A percentile compares a stretch with the other conserved stretches of the same genome.
Conservation (phyloP, 2,329 filamentous ascomycete species). For the Fusarium foetens region DNA sequence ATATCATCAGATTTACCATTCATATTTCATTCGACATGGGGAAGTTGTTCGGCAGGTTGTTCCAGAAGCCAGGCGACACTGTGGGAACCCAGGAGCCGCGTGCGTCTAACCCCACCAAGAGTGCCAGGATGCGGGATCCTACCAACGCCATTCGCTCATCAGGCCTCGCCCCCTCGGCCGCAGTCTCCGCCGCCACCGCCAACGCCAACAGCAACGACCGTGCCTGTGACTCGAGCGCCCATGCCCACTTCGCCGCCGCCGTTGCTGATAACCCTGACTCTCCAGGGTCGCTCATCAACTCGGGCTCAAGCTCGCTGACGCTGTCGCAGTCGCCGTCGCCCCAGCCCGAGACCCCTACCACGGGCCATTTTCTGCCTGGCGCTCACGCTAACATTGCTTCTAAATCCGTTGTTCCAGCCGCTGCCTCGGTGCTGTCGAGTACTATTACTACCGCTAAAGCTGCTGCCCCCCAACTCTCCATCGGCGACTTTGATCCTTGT, state of each 20-base stretch:
- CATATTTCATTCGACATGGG: conserved; percentile 5
- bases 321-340: conserved; percentile 52
- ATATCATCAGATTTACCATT: conserved; percentile 1
- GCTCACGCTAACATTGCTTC: conserved; percentile 44
- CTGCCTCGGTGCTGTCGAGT: conserved; percentile 39
- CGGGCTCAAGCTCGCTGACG: conserved; percentile 49
- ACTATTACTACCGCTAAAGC: conserved; percentile 40
- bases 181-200: conserved; percentile 42
- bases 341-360: conserved; percentile 49
- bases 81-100: conserved; percentile 37
- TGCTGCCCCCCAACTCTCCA: conserved; percentile 38
- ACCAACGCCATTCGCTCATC: conserved; percentile 34
- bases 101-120: conserved; percentile 34
- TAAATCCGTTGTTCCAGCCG: conserved; percentile 40
- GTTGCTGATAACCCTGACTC: conserved; percentile 47
- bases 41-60: conserved; percentile 20
- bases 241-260: conserved; percentile 41
- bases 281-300: conserved; percentile 49
- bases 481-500: conserved; percentile 31
- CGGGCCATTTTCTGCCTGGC: conserved; percentile 42
- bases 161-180: conserved; percentile 37
- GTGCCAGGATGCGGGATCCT: conserved; percentile 28
- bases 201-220: conserved; percentile 34
- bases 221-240: conserved; percentile 41
- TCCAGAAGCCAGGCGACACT: conserved; percentile 42